Percentiles rank a stretch among this genome's conserved stretches.
Evolutionary conservation across 345 rosid species (phyloP).

Genomic region (Physaria fendleri): DNA sequence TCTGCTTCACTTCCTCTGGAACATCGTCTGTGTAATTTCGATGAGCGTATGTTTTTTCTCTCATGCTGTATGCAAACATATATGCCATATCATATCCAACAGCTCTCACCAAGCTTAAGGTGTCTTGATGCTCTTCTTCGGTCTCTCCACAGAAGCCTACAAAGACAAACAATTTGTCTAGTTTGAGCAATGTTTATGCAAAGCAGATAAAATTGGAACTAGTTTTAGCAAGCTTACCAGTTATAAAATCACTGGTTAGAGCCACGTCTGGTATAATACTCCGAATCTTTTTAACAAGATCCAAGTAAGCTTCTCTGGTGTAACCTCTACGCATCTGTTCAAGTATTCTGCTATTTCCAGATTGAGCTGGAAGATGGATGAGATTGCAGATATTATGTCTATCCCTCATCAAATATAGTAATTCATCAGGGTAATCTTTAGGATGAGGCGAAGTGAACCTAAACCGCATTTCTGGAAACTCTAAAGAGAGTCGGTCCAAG

Average conservation of each 20-base stretch:
- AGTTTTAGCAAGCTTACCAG: conserved; percentile 56
- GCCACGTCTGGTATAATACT: conserved; percentile 73
- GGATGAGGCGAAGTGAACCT: conserved; percentile 97
- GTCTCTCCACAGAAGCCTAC: conserved; percentile 94
- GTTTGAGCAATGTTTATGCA: not conserved
- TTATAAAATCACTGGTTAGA: conserved; percentile 85
- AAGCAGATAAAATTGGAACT: too few species aligned
- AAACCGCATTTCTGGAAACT: conserved; percentile 93
- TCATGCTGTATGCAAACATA: conserved; percentile 98
- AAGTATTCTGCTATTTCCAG: conserved; percentile 65
- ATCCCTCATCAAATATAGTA: conserved; percentile 71
- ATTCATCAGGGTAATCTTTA: conserved; percentile 85
- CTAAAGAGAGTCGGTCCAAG: conserved; percentile 66
- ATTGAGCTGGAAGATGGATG: conserved; percentile 93
- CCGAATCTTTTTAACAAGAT: conserved; percentile 73
- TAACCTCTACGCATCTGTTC: conserved; percentile 85
- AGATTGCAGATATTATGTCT: conserved; percentile 71
- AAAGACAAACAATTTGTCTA: not conserved
- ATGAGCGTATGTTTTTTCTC: conserved; percentile 90
- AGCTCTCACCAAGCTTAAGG: conserved; percentile 55
- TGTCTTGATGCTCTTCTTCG: conserved; percentile 79
- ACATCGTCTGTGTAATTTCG: conserved; percentile 68
- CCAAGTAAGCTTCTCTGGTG: conserved; percentile 88
- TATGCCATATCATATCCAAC: conserved; percentile 95
- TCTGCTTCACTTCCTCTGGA: conserved; percentile 77